Conservation (phyloP, 495 filamentous ascomycete genomes). For the Antarctomyces pellizariae region DNA sequence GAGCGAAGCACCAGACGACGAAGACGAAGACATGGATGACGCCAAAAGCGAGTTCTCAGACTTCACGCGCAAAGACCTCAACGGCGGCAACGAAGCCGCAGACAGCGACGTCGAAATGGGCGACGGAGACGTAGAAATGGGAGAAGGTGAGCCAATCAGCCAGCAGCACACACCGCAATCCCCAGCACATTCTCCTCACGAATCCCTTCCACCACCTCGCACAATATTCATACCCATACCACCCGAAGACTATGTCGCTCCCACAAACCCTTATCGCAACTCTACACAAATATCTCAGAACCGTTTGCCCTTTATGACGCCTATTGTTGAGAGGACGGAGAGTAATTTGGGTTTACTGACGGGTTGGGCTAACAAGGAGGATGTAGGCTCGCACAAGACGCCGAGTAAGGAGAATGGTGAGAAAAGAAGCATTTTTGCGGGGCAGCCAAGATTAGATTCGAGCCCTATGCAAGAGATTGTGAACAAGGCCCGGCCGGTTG, state of each 20-base stretch:
- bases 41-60: conserved; percentile 9
- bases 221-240: conserved; percentile 40
- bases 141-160: conserved; percentile 6
- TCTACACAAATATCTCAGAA: conserved; percentile 56
- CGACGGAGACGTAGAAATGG: background rate
- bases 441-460: no score
- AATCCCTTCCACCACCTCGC: conserved; percentile 18
- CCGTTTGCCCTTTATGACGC: conserved; percentile 91
- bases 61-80: conserved; percentile 11
- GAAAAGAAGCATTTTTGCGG: no score
- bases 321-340: conserved; percentile 88
- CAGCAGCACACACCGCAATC: conserved; percentile 20
- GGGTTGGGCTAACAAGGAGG: conserved; percentile 26
- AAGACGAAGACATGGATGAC: conserved; percentile 16
- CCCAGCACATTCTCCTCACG: conserved; percentile 13
- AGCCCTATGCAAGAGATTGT: conserved; percentile 44
- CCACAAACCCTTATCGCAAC: conserved; percentile 52
- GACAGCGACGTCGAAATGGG: conserved; percentile 9
- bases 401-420: conserved; percentile 35
- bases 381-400: conserved; percentile 47
- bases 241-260: conserved; percentile 63
- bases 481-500: conserved; percentile 15
- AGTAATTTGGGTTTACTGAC: conserved; percentile 48
- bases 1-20: conserved; percentile 37
- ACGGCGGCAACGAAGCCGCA: conserved; percentile 9